Evolutionary conservation across 352 stramenopile species (phyloP), one percentile per base, ranked within the genome.

Genomic region (Phytophthora crassamura): DNA sequence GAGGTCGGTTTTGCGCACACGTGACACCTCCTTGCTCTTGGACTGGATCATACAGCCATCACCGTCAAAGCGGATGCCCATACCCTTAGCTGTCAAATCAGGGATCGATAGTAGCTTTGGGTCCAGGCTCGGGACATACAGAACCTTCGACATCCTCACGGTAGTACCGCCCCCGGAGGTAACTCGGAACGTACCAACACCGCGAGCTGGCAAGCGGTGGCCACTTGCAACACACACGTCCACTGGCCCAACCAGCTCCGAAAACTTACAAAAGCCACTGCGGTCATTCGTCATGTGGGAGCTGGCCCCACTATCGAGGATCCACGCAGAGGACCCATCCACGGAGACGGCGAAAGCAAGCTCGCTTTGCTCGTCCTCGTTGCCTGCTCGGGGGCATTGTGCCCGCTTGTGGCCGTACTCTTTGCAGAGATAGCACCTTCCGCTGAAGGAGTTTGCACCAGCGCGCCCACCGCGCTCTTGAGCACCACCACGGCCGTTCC

Each of bases 221-320:
- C 51, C 45, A 53, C 30, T 68, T 11, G 52, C 67, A 5, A 75
- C 54, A 20, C 32, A 42, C n/a, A 74, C 57, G 4, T 53, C 18
- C 22, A 69, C 12, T 10, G 32, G 15, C 0, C 18, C 42, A 14
- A 34, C 2, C 25, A 66, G 25, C n/a, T 53, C 25, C 38, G n/a
- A 1, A 51, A 49, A 60, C 9, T 59, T 15, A 15, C 32, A 16
- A 36, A 73, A 73, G 20, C 64, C 50, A 39, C 15, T 47, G 2
- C 12, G 11, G 15, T 64, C 42, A 12, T 46, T 43, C 3, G 53
- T 65, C 64, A 74, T 77, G 40, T 74, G 43, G 15, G 47, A 57
- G 20, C 64, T 74, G 12, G 64, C 69, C 5, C 69, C 69, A 42
- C 56, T 70, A 45, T 77, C 52, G 0, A 77, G 36, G 4, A 66